Base-by-base conservation (phyloP, 2,329 filamentous ascomycete genomes). In the Stemphylium beticola region DNA sequence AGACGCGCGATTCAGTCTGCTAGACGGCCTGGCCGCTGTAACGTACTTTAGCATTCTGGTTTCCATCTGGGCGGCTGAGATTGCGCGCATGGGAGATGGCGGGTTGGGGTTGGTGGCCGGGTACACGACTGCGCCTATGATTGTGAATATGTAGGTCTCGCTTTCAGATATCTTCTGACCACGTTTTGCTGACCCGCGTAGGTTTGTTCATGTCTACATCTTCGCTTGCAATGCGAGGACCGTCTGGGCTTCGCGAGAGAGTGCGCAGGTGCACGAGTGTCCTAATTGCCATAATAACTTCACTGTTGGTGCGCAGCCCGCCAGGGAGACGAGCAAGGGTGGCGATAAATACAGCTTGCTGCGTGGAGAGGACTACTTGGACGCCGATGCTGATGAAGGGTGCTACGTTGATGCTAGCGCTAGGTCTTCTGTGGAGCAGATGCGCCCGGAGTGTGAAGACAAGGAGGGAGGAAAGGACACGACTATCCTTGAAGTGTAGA, bases 121-220 rank as follows among this genome's bases (percentile, higher is more conserved):
- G 14, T 65, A 65, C 33, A 54, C 57, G 7, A 62, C 62, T 2
- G 37, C 59, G 7, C 58, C 58, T 8, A 62, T 65, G 58, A 60
- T 65, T n/a, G 20, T 64, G 18, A 65, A 65, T 9, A 64, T 65
- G 62, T 64, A 48, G 42, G 58, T 14, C 0, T 37, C 7, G 20
- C 22, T 42, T 37, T 34, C 17, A 36, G 7, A 6, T 22, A 4
- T 6, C 3, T 22, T 3, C 3, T 22, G 20, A 22, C 4, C 4
- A 22, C 4, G 31, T n/a, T 9, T 14, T 50, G 14, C 45, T 46
- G 4, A 42, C n/a, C 1, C 29, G 10, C 8, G 49, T 22, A 65
- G 62, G 62, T 34, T 61, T 14, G 12, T 57, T 17, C 62, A 65
- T 26, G 31, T 41, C 10, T 58, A 42, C 47, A 34, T 60, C 38